Evolutionary conservation across 2,329 filamentous ascomycete species (phyloP), one percentile per base, ranked within the genome.

Genomic region (Fusarium dlaminii): DNA sequence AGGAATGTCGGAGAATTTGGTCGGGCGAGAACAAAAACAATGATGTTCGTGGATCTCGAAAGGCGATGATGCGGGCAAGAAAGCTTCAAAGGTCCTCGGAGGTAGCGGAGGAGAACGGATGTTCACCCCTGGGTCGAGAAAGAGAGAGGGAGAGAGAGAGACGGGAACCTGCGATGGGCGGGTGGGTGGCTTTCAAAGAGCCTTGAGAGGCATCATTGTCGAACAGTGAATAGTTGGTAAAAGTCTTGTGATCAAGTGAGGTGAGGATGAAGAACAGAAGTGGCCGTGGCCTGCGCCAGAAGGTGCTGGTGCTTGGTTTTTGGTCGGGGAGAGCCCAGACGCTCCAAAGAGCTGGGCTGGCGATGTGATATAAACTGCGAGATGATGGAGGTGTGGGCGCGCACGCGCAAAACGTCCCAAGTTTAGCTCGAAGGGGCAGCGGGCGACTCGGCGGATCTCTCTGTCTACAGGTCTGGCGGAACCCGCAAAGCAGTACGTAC

Each of bases 301-400:
- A 73, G 72, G 72, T 75, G 72, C 68, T 75, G 68, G 68, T 74
- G 74, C 52, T 66, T 68, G 59, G 55, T 62, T 75, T 72, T 72
- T 77, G 70, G 68, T 74, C 65, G 67, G 74, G 64, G 66, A 66
- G 58, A 71, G 59, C 74, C 74, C 69, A 74, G 66, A 64, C 68
- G 70, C 75, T 76, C 74, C 65, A 74, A 61, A 71, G 65, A 78
- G 75, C 74, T 77, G 75, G 74, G 74, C 70, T 75, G 74, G 75
- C 70, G 75, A 77, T 77, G 67, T 78, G 76, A 77, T 75, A 75
- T 75, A 70, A 68, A 75, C 65, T 70, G 64, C 75, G 69, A 76
- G 72, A 78, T 77, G 74, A 70, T 76, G 74, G 75, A 75, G 75
- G 75, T 77, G 75, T 77, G 75, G 75, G 75, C 75, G 73, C 64